Evolutionary conservation across 129 eudicot species (phyloP), one percentile per base, ranked within the genome.

Genomic region (Glebionis coronaria): DNA sequence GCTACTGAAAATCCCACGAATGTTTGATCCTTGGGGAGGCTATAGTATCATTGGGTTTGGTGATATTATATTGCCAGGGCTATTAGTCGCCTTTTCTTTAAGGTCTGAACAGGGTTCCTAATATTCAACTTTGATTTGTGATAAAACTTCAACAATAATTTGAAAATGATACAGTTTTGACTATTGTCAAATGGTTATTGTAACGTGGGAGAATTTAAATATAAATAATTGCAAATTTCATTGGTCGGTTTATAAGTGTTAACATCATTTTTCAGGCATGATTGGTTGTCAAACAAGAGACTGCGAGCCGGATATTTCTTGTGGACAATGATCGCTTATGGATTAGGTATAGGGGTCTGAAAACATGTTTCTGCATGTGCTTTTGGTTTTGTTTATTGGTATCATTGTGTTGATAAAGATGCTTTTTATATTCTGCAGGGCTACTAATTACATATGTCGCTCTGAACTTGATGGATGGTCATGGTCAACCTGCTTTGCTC

Each of bases 401-500:
- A 42, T 53, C 60, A 18, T 40, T 38, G 28, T 65, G 56, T 65
- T 73, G 60, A 65, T 65, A 21, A 54, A 47, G 28, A 55, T 70
- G 54, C 58, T 56, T 42, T 63, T 19, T 19, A 2, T 35, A 3
- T 35, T 29, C 61, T 74, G 68, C 84, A 93, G 99, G 99, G 65
- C 95, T 94, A 31, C 87, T 94, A 29, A 72, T 87, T 51, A 94
- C 99, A 2, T 94, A 94, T 51, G 87, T 94, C 52, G 99, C 99
- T 56, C 74, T 94, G 80, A 94, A 89, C 82, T 68, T 94, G 75
- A 94, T 94, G 99, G 99, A 94, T 25, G 99, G 99, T 72, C 99
- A 94, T 75, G 99, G 99, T 44, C 99, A 94, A 76, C 99, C 99
- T 52, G 99, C 99, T 70, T 76, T 94, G 80, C 97, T 94, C 12